Conservation (phyloP, 768 basidiomycete genomes). For the Mycena amicta region DNA sequence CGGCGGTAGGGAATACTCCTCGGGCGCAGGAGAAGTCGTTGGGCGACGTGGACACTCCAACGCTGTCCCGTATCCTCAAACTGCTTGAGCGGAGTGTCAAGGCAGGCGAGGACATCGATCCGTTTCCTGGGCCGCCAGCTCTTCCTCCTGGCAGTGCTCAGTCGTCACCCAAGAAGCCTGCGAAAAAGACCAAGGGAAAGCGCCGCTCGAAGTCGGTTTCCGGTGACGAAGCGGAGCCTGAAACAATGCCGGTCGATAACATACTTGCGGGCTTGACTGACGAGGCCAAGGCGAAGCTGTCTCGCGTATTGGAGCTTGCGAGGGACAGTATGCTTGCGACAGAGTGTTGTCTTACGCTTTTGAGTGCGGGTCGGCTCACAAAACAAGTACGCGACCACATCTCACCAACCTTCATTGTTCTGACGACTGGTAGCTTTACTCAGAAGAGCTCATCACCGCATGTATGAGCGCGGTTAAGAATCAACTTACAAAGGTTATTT, state of each 20-base stretch:
- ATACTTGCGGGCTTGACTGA: conserved; percentile 40
- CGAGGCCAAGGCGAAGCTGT: conserved; percentile 51
- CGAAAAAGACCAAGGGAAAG: conserved; percentile 41
- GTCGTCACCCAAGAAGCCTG: conserved; percentile 34
- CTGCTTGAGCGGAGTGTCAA: conserved; percentile 79
- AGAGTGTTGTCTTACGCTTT: conserved; percentile 77
- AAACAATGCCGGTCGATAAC: conserved; percentile 30
- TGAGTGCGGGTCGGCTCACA: conserved; percentile 77
- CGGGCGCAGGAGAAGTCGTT: conserved; percentile 54
- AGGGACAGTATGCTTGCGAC: conserved; percentile 80
- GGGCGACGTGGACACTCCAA: conserved; percentile 64
- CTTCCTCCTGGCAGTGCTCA: conserved; percentile 35
- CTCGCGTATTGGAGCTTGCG: conserved; percentile 58
- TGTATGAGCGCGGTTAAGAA: conserved; percentile 81
- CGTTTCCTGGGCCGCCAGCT: conserved; percentile 48
- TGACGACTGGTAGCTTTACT: conserved; percentile 70
- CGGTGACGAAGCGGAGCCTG: conserved; percentile 39
- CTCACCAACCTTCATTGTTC: conserved; percentile 5
- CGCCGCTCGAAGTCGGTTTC: conserved; percentile 48
- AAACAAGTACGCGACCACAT: conserved; percentile 67
- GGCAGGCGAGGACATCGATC: conserved; percentile 74
- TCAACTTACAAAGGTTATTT: conserved; percentile 76
- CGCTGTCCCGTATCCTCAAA: conserved; percentile 69
- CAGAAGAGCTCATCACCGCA: conserved; percentile 86
- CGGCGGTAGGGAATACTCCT: conserved; percentile 46